Percentiles rank a stretch among this genome's conserved stretches.
Conservation (phyloP, 352 stramenopile genomes). For the Phytophthora tubulina region DNA sequence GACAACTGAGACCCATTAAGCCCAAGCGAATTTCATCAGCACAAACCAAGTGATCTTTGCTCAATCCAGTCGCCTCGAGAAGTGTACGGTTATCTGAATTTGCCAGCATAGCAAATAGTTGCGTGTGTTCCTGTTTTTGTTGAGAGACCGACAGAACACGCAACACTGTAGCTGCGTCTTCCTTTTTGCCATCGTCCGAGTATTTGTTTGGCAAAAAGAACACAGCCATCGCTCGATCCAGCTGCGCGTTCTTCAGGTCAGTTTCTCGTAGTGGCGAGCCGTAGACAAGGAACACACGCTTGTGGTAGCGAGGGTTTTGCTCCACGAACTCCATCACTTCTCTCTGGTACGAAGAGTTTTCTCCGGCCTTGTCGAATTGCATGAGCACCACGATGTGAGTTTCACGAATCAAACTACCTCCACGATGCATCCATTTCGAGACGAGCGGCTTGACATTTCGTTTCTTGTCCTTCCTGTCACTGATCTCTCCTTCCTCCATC, state of each 20-base stretch:
- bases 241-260: constrained; percentile 67
- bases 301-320: constrained; percentile 74
- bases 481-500: constrained; percentile 43
- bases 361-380: constrained; percentile 70
- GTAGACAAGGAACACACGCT: constrained; percentile 85
- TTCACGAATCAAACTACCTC: constrained; percentile 65
- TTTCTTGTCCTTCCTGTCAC: constrained; percentile 25
- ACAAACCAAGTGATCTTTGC: constrained; percentile 80
- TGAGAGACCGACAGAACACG: constrained; percentile 83
- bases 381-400: constrained; percentile 86
- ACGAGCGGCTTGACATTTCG: constrained; percentile 35
- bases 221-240: constrained; percentile 76
- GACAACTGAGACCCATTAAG: constrained; percentile 87
- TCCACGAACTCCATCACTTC: constrained; percentile 77
- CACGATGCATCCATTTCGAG: constrained; percentile 62
- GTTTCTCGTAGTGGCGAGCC: constrained; percentile 67
- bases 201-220: constrained; percentile 91
- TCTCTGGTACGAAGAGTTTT: constrained; percentile 60
- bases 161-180: constrained; percentile 85
- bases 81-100: constrained; percentile 87
- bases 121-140: constrained; percentile 66
- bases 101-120: constrained; percentile 86
- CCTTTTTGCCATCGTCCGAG: constrained; percentile 76
- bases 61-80: constrained; percentile 78
- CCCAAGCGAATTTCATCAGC: constrained; percentile 83